Evolutionary conservation across 805 yeast species (phyloP).

Genomic region (Lachancea thermotolerans): DNA sequence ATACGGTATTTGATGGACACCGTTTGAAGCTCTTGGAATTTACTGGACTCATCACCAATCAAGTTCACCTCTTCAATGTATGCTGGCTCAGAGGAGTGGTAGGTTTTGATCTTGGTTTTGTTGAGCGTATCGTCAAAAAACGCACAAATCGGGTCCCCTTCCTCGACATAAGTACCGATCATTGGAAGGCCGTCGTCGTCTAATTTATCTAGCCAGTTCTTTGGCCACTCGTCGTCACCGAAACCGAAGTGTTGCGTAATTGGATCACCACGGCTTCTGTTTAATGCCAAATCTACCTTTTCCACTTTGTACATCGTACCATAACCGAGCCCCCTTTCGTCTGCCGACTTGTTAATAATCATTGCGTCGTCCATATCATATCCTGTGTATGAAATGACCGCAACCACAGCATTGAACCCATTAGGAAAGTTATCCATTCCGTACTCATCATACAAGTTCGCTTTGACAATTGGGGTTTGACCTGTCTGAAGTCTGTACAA

Average conservation of each 20-base stretch:
- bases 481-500: slow-evolving; percentile 89
- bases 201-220: slow-evolving; percentile 77
- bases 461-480: slow-evolving; percentile 95
- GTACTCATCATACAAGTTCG: slow-evolving; percentile 86
- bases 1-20: slow-evolving; percentile 85
- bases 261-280: slow-evolving; percentile 88
- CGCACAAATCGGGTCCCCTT: slow-evolving; percentile 94
- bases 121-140: slow-evolving; percentile 87
- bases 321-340: slow-evolving; percentile 95
- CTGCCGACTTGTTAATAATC: slow-evolving; percentile 95
- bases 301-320: slow-evolving; percentile 96
- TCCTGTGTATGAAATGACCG: slow-evolving; percentile 97
- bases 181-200: slow-evolving; percentile 91
- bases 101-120: slow-evolving; percentile 84
- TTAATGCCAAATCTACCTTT: slow-evolving; percentile 71
- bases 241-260: slow-evolving; percentile 91
- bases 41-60: slow-evolving; percentile 67
- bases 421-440: slow-evolving; percentile 99
- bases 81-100: slow-evolving; percentile 92
- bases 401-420: slow-evolving; percentile 97
- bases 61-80: slow-evolving; percentile 92
- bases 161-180: slow-evolving; percentile 80
- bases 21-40: slow-evolving; percentile 71
- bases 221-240: slow-evolving; percentile 90
- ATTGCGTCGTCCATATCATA: slow-evolving; percentile 99